phyloP scores from a whole-genome alignment of 768 basidiomycete species.

The Phaeotremella skinneri region DNA sequence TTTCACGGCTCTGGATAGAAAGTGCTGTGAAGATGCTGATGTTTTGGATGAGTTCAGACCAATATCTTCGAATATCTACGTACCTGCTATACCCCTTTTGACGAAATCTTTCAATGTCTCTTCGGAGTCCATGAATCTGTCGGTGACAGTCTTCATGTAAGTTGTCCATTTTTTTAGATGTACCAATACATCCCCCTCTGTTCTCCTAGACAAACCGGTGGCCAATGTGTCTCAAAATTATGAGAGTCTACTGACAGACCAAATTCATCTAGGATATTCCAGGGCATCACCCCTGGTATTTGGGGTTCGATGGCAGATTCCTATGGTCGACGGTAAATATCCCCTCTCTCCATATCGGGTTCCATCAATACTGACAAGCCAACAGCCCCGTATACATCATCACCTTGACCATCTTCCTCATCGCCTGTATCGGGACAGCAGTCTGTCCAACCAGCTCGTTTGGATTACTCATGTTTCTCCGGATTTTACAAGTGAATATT shows the following conservation, averaged over 20 bases:
- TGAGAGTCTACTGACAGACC: not conserved
- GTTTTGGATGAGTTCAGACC: too few species aligned
- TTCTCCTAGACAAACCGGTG: too few species aligned
- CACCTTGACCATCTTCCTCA: conserved; percentile 64
- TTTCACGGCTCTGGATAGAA: not conserved
- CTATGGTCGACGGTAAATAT: conserved; percentile 37
- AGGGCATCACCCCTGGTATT: conserved; percentile 55
- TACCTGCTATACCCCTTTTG: conserved; percentile 72
- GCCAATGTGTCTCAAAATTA: too few species aligned
- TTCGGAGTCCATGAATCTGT: conserved; percentile 71
- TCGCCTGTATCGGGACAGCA: conserved; percentile 67
- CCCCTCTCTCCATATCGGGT: not conserved
- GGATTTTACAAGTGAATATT: conserved; percentile 62
- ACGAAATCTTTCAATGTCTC: conserved; percentile 64
- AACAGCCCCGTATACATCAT: conserved; percentile 53
- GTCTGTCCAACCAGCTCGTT: conserved; percentile 63
- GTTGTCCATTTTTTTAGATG: too few species aligned
- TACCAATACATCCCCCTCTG: too few species aligned
- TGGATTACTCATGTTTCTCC: conserved; percentile 73
- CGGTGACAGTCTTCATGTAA: conserved; percentile 71
- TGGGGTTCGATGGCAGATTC: conserved; percentile 66
- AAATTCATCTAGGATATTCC: conserved; percentile 40
- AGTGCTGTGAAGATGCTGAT: not conserved
- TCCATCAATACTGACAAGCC: not conserved
- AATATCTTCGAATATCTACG: conserved; percentile 72